Conservation (phyloP, 352 stramenopile genomes). For the Globisporangium spinosum region DNA sequence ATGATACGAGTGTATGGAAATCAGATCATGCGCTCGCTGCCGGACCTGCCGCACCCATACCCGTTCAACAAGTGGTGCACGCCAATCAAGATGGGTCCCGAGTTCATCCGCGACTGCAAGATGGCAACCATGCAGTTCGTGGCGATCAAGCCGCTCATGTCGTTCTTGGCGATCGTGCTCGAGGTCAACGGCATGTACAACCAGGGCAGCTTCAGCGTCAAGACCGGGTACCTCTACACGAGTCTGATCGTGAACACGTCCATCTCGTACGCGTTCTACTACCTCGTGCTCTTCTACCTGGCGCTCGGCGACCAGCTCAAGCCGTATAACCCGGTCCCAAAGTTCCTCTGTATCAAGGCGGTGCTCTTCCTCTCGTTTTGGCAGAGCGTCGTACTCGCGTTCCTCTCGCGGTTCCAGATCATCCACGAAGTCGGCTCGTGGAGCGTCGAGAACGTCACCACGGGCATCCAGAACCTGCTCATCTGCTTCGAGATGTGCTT, state of each 20-base stretch:
- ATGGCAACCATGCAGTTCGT: constrained; percentile 96
- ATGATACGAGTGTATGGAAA: constrained; percentile 4
- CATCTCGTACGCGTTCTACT: constrained; percentile 97
- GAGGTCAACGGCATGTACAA: constrained; percentile 76
- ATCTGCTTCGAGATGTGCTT: constrained; percentile 99
- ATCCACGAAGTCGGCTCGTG: constrained; percentile 90
- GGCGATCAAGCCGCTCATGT: constrained; percentile 91
- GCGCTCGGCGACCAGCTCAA: constrained; percentile 86
- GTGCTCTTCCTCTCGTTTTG: constrained; percentile 99
- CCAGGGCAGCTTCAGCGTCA: constrained; percentile 82
- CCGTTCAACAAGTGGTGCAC: constrained; percentile 61
- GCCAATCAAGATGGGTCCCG: constrained; percentile 76
- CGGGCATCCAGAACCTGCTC: constrained; percentile 96
- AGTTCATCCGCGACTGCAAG: constrained; percentile 93
- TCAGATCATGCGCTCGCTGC: constrained; percentile 46
- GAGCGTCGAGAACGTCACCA: constrained; percentile 95
- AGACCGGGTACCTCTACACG: constrained; percentile 89
- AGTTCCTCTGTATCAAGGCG: constrained; percentile 98
- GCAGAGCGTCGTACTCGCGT: constrained; percentile 93
- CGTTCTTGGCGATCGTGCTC: constrained; percentile 86
- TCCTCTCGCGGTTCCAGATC: constrained; percentile 86
- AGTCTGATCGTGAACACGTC: constrained; percentile 94
- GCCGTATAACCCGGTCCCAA: constrained; percentile 94
- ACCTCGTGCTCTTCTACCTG: constrained; percentile 97
- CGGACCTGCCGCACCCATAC: constrained; percentile 71